Percentiles rank a stretch among this genome's conserved stretches.
Conservation (phyloP, 1,284 basidiomycete species). For the Gomphus bonarii region DNA sequence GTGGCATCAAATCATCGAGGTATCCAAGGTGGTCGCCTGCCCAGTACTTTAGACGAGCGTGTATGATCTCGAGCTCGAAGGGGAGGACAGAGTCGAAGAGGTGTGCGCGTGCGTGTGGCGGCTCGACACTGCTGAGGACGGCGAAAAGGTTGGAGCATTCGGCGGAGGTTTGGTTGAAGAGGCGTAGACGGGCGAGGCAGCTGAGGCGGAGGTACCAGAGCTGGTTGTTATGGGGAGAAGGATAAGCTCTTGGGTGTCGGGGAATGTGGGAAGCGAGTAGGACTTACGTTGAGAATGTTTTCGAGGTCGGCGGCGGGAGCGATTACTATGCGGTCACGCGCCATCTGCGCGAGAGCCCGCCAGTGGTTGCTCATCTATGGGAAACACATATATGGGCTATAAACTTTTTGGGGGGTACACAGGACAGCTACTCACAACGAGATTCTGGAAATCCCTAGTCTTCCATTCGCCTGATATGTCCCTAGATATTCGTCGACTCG, state of each 20-base stretch:
- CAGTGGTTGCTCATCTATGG: constrained; percentile 73
- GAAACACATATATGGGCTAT: not conserved
- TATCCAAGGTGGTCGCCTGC: constrained; percentile 65
- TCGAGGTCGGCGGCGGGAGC: constrained; percentile 55
- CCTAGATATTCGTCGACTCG: constrained; percentile 59
- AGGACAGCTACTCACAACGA: constrained; percentile 56
- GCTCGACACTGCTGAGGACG: constrained; percentile 51
- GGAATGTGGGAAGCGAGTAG: not conserved
- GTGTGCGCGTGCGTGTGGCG: constrained; percentile 35
- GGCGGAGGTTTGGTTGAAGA: constrained; percentile 71
- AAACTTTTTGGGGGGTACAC: constrained; percentile 4
- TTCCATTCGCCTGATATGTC: constrained; percentile 67
- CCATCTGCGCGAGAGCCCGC: constrained; percentile 69
- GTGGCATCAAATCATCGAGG: constrained; percentile 63
- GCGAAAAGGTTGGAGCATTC: constrained; percentile 73
- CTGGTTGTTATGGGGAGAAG: constrained; percentile 24
- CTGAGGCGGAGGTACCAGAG: constrained; percentile 76
- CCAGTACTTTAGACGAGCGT: constrained; percentile 63
- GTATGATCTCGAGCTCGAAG: constrained; percentile 72
- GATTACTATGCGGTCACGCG: constrained; percentile 60
- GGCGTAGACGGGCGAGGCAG: constrained; percentile 63
- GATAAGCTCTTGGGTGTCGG: not conserved
- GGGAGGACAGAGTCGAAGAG: constrained; percentile 55
- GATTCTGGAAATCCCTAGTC: constrained; percentile 55
- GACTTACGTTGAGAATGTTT: constrained; percentile 51